Evolutionary conservation across 768 basidiomycete genomes (phyloP).

Genomic region (Bullera alba): DNA sequence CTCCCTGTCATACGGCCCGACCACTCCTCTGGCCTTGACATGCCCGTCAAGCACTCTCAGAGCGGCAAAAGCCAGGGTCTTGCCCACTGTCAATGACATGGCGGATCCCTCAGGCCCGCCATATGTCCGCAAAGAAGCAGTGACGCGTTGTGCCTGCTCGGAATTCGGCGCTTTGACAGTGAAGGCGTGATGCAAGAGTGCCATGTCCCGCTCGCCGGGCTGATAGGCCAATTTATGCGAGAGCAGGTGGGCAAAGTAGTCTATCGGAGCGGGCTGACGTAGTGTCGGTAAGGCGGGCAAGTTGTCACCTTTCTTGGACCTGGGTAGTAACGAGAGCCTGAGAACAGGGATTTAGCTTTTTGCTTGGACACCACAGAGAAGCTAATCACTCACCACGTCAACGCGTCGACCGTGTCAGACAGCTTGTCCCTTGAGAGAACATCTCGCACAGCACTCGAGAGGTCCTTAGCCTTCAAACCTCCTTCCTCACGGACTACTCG

Average conservation of each 20-base stretch:
- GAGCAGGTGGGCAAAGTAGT: constrained; percentile 67
- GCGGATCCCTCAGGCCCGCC: constrained; percentile 60
- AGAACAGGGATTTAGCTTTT: too few species aligned
- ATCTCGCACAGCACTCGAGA: constrained; percentile 9
- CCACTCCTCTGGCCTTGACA: constrained; percentile 55
- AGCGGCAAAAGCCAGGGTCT: constrained; percentile 79
- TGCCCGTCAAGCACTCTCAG: constrained; percentile 62
- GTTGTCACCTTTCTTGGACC: constrained; percentile 1
- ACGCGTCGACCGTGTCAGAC: constrained; percentile 25
- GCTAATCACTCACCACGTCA: constrained; percentile 22
- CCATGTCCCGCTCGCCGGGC: constrained; percentile 72
- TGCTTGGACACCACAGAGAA: neutral
- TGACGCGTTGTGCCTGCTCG: constrained; percentile 51
- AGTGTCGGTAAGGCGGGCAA: too few species aligned
- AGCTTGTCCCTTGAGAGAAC: constrained; percentile 7
- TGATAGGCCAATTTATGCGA: constrained; percentile 64
- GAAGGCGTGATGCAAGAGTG: constrained; percentile 77
- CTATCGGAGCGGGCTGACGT: constrained; percentile 48
- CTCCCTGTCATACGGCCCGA: constrained; percentile 57
- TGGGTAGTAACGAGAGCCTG: too few species aligned
- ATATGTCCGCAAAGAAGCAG: constrained; percentile 61
- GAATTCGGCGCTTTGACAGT: constrained; percentile 47
- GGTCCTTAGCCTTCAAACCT: neutral
- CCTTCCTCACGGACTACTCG: neutral
- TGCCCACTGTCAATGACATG: constrained; percentile 84